A percentile compares a stretch with the other conserved stretches of the same genome.
These are phyloP conservation scores for Rhododendron henanense DNA, from an alignment of 148 eudicot genomes.

Conservation along the genomic window DNA sequence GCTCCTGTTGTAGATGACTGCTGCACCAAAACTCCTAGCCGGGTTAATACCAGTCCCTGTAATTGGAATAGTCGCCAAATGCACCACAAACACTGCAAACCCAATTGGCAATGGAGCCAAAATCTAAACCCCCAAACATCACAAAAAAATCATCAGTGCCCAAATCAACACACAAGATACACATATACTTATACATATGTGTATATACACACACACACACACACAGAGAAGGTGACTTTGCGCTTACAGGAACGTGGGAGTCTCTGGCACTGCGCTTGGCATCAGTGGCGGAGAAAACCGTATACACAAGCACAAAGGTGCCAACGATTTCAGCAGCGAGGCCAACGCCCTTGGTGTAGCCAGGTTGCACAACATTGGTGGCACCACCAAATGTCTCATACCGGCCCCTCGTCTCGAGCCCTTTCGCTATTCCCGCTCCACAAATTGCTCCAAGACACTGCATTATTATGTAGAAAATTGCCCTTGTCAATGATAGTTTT, in stretches of 20 bases:
- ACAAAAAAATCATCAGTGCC: neutral
- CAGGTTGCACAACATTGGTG: slow-evolving; percentile 4
- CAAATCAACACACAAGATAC: too few relatives aligned
- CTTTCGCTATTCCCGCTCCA: slow-evolving; percentile 18
- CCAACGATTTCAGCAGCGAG: slow-evolving; percentile 20
- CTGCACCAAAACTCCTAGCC: slow-evolving; percentile 8
- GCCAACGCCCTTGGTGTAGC: slow-evolving; percentile 22
- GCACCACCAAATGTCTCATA: slow-evolving; percentile 15
- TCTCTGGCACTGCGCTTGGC: slow-evolving; percentile 26
- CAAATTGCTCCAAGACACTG: slow-evolving; percentile 18
- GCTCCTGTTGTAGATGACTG: slow-evolving; percentile 41
- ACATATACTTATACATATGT: neutral
- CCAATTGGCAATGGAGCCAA: slow-evolving; percentile 44
- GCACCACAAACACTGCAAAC: slow-evolving; percentile 5
- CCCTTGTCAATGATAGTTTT: slow-evolving; percentile 17
- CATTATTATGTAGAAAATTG: slow-evolving; percentile 25
- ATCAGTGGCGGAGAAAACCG: slow-evolving; percentile 23
- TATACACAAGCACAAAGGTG: slow-evolving; percentile 15
- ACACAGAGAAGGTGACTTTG: neutral
- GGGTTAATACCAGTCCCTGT: slow-evolving; percentile 6
- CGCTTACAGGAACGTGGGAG: slow-evolving; percentile 22
- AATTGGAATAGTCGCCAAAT: neutral
- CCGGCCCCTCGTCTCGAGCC: neutral
- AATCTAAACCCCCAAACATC: slow-evolving; percentile 26
- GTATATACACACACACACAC: too few relatives aligned